Evolutionary conservation across 441 rosid genomes (phyloP).

Genomic region (Jatropha podagrica): DNA sequence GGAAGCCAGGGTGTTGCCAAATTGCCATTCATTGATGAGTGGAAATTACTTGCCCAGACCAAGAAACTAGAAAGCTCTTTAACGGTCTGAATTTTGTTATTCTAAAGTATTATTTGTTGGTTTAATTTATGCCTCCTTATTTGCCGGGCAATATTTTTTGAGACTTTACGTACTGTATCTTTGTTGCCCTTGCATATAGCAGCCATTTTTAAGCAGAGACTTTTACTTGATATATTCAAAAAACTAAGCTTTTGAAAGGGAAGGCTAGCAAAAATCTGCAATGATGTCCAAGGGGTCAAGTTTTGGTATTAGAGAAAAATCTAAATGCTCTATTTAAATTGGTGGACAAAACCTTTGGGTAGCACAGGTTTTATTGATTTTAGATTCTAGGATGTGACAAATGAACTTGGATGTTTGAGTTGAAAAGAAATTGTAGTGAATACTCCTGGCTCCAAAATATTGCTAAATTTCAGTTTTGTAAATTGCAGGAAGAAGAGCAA

Average conservation of each 20-base stretch:
- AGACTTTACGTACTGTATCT: not conserved
- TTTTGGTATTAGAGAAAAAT: not conserved
- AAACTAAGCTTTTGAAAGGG: not conserved
- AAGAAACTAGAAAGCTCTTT: constrained; percentile 76
- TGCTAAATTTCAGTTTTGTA: constrained; percentile 22
- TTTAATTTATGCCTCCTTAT: constrained; percentile 18
- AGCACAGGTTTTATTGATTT: not conserved
- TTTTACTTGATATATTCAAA: not conserved
- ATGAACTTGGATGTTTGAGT: not conserved
- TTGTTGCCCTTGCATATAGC: not conserved
- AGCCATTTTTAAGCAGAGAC: not conserved
- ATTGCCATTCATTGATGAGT: constrained; percentile 93
- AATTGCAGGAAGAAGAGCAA: constrained; percentile 70
- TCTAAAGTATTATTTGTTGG: constrained; percentile 22
- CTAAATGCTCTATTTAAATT: too few species aligned
- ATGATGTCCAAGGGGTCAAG: not conserved
- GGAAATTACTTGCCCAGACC: constrained; percentile 70
- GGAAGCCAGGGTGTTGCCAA: constrained; percentile 81
- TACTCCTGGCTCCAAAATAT: not conserved
- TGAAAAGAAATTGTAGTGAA: not conserved
- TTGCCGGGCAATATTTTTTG: not conserved
- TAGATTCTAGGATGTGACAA: not conserved
- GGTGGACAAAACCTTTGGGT: too few species aligned
- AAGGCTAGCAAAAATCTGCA: not conserved
- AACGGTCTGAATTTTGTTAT: constrained; percentile 58